phyloP scores from a whole-genome alignment of 345 rosid genomes.

The Brassica cretica region DNA sequence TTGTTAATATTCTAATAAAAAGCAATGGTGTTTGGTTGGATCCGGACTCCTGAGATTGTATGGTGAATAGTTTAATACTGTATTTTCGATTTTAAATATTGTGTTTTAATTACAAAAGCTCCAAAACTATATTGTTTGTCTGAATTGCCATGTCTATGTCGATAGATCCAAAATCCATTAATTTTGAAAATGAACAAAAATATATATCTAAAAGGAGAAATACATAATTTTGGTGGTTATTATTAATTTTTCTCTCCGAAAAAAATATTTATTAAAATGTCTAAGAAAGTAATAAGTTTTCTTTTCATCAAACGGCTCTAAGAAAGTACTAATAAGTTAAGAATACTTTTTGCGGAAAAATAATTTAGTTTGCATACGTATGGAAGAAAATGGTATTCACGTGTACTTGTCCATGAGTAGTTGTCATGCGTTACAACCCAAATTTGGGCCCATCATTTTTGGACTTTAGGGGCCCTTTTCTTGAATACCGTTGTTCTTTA shows the following conservation, averaged over 20 bases:
- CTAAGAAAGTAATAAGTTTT: not conserved
- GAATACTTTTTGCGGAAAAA: not conserved
- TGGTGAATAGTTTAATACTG: not conserved
- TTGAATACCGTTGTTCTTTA: not conserved
- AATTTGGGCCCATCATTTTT: constrained; percentile 26
- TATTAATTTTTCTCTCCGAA: not conserved
- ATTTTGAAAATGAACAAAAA: not conserved
- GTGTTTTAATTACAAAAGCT: not conserved
- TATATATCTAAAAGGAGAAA: not conserved
- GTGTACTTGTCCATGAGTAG: constrained; percentile 36
- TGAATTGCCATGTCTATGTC: constrained; percentile 13
- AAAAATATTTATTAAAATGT: not conserved
- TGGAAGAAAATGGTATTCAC: constrained; percentile 38
- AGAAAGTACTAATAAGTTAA: not conserved
- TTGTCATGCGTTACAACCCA: constrained; percentile 38
- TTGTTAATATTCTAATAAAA: constrained; percentile 13
- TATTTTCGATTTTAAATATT: not conserved
- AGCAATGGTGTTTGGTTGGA: constrained; percentile 27
- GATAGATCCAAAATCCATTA: constrained; percentile 15
- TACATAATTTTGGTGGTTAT: not conserved
- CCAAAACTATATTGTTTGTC: constrained; percentile 14
- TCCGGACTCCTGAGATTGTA: constrained; percentile 19
- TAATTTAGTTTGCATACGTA: constrained; percentile 20
- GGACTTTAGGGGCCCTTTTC: constrained; percentile 22
- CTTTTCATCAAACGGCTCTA: no score